phyloP scores from a whole-genome alignment of 140 eudicot species.

The Bidens hawaiensis region DNA sequence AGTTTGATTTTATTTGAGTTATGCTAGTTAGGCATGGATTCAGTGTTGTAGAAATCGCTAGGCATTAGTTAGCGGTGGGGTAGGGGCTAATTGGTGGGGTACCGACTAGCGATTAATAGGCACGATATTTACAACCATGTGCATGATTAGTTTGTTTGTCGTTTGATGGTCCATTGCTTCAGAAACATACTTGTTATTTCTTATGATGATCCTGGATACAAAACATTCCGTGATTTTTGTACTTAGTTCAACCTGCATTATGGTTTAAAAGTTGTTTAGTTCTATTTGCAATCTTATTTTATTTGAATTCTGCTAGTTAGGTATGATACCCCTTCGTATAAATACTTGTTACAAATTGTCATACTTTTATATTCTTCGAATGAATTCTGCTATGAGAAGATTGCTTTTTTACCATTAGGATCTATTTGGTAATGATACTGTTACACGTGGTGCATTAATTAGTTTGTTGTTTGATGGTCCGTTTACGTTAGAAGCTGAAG shows the following conservation, averaged over 20 bases:
- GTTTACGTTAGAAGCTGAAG: constrained; percentile 1
- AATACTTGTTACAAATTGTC: not conserved
- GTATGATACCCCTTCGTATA: not conserved
- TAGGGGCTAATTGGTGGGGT: too few species aligned
- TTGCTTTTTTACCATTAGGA: not conserved
- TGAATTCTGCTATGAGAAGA: not conserved
- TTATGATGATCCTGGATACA: too few species aligned
- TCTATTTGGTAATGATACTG: not conserved
- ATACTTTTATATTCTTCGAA: constrained; percentile 4
- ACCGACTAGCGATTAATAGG: too few species aligned
- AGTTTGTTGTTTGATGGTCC: constrained; percentile 5
- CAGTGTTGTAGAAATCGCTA: not conserved
- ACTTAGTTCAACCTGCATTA: constrained; percentile 22
- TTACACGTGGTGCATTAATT: constrained; percentile 2
- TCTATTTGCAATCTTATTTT: not conserved
- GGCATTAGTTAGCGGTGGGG: not conserved
- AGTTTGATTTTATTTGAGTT: too few species aligned
- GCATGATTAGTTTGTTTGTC: too few species aligned
- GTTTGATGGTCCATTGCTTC: too few species aligned
- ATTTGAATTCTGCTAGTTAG: constrained; percentile 4
- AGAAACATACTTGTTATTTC: too few species aligned
- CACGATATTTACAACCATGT: not conserved
- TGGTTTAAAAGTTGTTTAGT: not conserved
- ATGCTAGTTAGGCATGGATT: too few species aligned
- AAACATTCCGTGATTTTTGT: too few species aligned